phyloP scores from a whole-genome alignment of 1,284 basidiomycete species.

The Ustilago lituana region DNA sequence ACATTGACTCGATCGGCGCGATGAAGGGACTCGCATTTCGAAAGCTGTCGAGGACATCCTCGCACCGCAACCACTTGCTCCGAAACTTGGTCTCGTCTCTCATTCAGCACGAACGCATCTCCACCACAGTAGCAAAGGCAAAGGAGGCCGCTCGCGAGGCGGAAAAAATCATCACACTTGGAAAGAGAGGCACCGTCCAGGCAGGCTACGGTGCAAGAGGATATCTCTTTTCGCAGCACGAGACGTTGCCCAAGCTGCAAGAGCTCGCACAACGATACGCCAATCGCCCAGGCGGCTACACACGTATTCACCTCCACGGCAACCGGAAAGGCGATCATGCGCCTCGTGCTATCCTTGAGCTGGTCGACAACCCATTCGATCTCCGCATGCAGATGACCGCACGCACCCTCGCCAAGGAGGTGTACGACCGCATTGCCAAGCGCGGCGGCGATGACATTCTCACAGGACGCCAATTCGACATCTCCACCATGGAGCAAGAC shows the following conservation, averaged over 20 bases:
- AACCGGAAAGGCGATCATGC: constrained; percentile 91
- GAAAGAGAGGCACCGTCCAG: constrained; percentile 55
- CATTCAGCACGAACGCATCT: constrained; percentile 93
- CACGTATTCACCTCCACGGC: constrained; percentile 89
- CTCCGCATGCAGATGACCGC: constrained; percentile 71
- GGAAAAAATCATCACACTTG: constrained; percentile 78
- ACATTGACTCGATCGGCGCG: constrained; percentile 2
- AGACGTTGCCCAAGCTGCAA: constrained; percentile 80
- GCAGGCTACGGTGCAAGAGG: constrained; percentile 49
- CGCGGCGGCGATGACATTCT: constrained; percentile 49
- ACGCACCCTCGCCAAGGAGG: constrained; percentile 57
- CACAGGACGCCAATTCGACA: constrained; percentile 35
- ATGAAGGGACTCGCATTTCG: constrained; percentile 67
- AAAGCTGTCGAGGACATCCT: constrained; percentile 59
- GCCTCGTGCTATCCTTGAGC: constrained; percentile 86
- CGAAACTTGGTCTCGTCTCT: constrained; percentile 90
- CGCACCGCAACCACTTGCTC: constrained; percentile 45
- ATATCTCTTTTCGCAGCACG: constrained; percentile 58
- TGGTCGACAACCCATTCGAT: constrained; percentile 93
- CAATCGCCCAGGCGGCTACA: constrained; percentile 89
- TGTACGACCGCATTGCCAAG: constrained; percentile 46
- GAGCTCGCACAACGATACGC: constrained; percentile 84
- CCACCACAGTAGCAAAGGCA: constrained; percentile 95
- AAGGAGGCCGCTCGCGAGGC: constrained; percentile 88
- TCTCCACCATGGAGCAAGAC: constrained; percentile 49